These are phyloP conservation scores for Solanum sitiens DNA, from an alignment of 257 asterid species.

Conservation along the genomic window DNA sequence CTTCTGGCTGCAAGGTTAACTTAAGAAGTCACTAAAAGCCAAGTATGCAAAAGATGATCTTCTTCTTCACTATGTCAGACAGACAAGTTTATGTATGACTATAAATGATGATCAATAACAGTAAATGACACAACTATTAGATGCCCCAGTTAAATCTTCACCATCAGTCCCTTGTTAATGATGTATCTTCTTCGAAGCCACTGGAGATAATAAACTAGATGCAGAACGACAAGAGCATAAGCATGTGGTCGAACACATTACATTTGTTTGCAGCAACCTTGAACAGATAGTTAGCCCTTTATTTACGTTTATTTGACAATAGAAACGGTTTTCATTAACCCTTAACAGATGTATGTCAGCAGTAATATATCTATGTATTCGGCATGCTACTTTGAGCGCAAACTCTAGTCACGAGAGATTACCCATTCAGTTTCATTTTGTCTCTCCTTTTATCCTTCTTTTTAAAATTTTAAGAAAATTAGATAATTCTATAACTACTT, in stretches of 20 bases:
- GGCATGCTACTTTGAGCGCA: not conserved
- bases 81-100: not conserved
- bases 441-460: not conserved
- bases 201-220: not conserved
- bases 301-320: not conserved
- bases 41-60: not conserved
- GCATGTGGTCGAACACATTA: not conserved
- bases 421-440: not conserved
- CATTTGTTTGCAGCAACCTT: not conserved
- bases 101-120: not conserved
- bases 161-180: not conserved
- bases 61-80: not conserved
- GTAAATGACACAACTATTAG: not conserved
- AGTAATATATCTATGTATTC: not conserved
- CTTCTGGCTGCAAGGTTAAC: conserved; percentile 48
- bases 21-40: not conserved
- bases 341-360: not conserved
- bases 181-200: not conserved
- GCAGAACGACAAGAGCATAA: not conserved
- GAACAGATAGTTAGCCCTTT: not conserved
- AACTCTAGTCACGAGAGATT: not conserved
- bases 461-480: not conserved
- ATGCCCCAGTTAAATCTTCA: not conserved
- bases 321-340: not conserved
- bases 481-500: not conserved